A percentile compares a stretch with the other conserved stretches of the same genome.
Evolutionary conservation across 768 basidiomycete genomes (phyloP).

Genomic region (Boletus fagicola): DNA sequence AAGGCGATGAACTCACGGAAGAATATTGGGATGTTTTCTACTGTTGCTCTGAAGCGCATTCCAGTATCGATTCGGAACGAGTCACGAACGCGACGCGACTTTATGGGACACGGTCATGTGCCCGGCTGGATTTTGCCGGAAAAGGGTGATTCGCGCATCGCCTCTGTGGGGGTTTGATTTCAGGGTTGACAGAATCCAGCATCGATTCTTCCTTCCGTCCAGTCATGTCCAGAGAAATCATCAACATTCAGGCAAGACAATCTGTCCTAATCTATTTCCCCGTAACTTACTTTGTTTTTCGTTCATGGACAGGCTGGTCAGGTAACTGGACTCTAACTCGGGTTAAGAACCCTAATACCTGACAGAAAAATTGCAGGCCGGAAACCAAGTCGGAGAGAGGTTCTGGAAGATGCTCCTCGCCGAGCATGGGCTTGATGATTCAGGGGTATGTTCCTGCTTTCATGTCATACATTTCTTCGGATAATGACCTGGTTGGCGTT

Average conservation of each 20-base stretch:
- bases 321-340: conserved; percentile 37
- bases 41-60: conserved; percentile 65
- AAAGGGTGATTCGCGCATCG: conserved; percentile 13
- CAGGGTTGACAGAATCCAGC: background rate
- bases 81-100: conserved; percentile 11
- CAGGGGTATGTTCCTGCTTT: conserved; percentile 48
- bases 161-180: conserved; percentile 11
- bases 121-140: conserved; percentile 16
- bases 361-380: conserved; percentile 45
- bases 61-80: background rate
- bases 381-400: conserved; percentile 76
- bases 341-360: conserved; percentile 16
- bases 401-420: conserved; percentile 90
- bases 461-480: conserved; percentile 5
- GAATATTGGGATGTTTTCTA: conserved; percentile 59
- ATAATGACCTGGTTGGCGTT: conserved; percentile 17
- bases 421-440: conserved; percentile 78
- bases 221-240: conserved; percentile 73
- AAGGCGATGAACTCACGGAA: conserved; percentile 40
- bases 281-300: conserved; percentile 9
- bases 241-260: conserved; percentile 68
- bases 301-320: conserved; percentile 57
- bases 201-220: conserved; percentile 17
- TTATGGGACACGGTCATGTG: conserved; percentile 28
- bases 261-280: background rate